A percentile compares a stretch with the other conserved stretches of the same genome.
Evolutionary conservation across 202 grass and related monocot species (phyloP).

Genomic region (Zoysia matrella): DNA sequence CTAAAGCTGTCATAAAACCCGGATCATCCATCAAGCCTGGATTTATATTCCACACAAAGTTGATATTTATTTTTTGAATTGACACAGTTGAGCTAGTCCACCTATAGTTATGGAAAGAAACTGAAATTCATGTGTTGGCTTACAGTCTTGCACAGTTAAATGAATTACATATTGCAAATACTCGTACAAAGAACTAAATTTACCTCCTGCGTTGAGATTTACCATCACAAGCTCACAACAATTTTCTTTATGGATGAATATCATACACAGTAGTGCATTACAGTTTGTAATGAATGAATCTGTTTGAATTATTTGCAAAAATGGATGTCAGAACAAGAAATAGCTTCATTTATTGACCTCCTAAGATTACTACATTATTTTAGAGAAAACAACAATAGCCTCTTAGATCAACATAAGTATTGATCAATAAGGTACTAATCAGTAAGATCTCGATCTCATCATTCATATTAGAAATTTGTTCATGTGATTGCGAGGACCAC

Average conservation of each 20-base stretch:
- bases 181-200: not conserved
- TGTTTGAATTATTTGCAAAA: not conserved
- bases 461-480: not conserved
- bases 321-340: not conserved
- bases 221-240: constrained; percentile 3
- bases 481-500: not conserved
- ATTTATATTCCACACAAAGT: not conserved
- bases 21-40: not conserved
- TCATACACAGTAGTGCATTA: not conserved
- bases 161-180: constrained; percentile 1
- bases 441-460: not conserved
- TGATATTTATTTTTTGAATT: not conserved
- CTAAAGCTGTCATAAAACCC: constrained; percentile 1
- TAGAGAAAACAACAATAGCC: not conserved
- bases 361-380: not conserved
- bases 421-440: not conserved
- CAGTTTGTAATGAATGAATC: not conserved
- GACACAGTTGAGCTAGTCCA: not conserved
- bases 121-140: not conserved
- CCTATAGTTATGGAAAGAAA: not conserved
- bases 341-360: not conserved
- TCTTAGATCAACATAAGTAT: not conserved
- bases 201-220: constrained; percentile 17
- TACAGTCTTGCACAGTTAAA: not conserved
- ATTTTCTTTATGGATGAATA: constrained; percentile 2